Evolutionary conservation across 352 stramenopile genomes (phyloP).

Genomic region (Phytophthora fragariae): DNA sequence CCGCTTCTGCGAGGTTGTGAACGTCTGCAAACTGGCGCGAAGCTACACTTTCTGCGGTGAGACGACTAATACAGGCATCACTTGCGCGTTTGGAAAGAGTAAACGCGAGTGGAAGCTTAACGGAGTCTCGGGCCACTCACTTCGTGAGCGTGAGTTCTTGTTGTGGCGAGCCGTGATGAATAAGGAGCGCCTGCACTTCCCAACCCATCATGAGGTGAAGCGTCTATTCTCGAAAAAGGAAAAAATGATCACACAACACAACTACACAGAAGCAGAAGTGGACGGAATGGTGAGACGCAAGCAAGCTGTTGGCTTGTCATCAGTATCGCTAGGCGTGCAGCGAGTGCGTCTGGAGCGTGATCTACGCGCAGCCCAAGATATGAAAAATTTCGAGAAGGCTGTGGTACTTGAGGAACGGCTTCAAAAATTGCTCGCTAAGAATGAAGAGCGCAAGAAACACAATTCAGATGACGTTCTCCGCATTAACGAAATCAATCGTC

Average conservation of each 20-base stretch:
- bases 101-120: slow-evolving; percentile 78
- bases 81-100: slow-evolving; percentile 85
- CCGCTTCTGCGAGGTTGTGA: slow-evolving; percentile 84
- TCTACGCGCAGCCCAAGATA: slow-evolving; percentile 78
- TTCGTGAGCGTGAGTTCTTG: slow-evolving; percentile 83
- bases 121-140: slow-evolving; percentile 74
- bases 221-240: slow-evolving; percentile 68
- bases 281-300: slow-evolving; percentile 84
- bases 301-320: slow-evolving; percentile 63
- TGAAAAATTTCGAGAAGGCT: slow-evolving; percentile 90
- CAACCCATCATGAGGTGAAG: slow-evolving; percentile 77
- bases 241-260: slow-evolving; percentile 74
- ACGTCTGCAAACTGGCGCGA: slow-evolving; percentile 61
- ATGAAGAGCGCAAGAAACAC: slow-evolving; percentile 73
- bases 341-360: slow-evolving; percentile 84
- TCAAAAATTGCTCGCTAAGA: slow-evolving; percentile 67
- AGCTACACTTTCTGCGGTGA: slow-evolving; percentile 82
- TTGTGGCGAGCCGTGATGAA: slow-evolving; percentile 84
- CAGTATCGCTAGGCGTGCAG: slow-evolving; percentile 78
- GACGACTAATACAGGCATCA: slow-evolving; percentile 69
- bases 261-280: slow-evolving; percentile 84
- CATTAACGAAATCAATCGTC: slow-evolving; percentile 89
- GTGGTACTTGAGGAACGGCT: slow-evolving; percentile 74
- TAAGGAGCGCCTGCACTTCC: slow-evolving; percentile 79
- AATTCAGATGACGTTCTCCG: slow-evolving; percentile 85